A percentile compares a stretch with the other conserved stretches of the same genome.
These are phyloP conservation scores for Primulina tabacum DNA, from an alignment of 257 asterid genomes.

Conservation along the genomic window DNA sequence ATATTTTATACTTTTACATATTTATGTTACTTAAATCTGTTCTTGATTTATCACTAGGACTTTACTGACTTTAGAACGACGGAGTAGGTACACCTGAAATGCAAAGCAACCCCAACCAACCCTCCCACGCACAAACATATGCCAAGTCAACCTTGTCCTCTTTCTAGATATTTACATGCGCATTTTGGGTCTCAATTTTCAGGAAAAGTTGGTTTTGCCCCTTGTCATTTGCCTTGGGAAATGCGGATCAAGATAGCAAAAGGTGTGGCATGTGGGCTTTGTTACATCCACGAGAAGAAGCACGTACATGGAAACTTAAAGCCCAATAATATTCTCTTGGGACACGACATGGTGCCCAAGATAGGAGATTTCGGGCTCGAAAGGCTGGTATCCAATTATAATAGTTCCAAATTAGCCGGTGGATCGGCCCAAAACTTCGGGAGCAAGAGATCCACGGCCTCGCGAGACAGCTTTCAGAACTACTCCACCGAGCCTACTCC, in stretches of 20 bases:
- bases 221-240: slow-evolving; percentile 80
- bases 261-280: slow-evolving; percentile 90
- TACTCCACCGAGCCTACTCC: slow-evolving; percentile 61
- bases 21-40: too few species aligned
- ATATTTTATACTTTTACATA: too few species aligned
- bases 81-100: too few species aligned
- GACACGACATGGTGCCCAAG: slow-evolving; percentile 82
- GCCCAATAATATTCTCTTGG: slow-evolving; percentile 75
- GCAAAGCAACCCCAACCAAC: too few species aligned
- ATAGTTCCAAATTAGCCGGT: slow-evolving; percentile 51
- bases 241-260: slow-evolving; percentile 76
- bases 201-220: slow-evolving; percentile 82
- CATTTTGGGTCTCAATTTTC: slow-evolving; percentile 16
- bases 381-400: slow-evolving; percentile 59
- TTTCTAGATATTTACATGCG: slow-evolving; percentile 25
- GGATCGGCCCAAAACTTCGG: slow-evolving; percentile 80
- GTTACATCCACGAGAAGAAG: slow-evolving; percentile 78
- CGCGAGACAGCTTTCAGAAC: slow-evolving; percentile 79
- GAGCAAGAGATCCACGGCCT: slow-evolving; percentile 86
- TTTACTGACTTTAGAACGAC: too few species aligned
- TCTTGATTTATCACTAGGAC: too few species aligned
- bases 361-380: slow-evolving; percentile 94
- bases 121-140: too few species aligned
- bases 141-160: too few species aligned
- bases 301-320: slow-evolving; percentile 90